Evolutionary conservation across 2,329 filamentous ascomycete genomes (phyloP).

Genomic region (Alternaria novae-zelandiae): DNA sequence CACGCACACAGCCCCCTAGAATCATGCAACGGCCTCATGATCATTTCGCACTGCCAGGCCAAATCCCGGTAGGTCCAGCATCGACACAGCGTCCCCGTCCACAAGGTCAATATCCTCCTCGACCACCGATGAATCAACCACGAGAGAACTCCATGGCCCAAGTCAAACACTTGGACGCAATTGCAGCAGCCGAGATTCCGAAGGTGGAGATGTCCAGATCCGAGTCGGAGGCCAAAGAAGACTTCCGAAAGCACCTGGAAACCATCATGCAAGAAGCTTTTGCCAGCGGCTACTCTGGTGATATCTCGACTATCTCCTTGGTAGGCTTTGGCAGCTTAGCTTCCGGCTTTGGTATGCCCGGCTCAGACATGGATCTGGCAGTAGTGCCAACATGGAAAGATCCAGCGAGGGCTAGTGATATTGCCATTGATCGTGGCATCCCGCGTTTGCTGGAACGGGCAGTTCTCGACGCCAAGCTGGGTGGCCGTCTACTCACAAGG

Average conservation of each 20-base stretch:
- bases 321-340: constrained; percentile 82
- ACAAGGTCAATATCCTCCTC: constrained; percentile 21
- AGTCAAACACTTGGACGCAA: constrained; percentile 50
- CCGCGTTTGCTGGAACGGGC: constrained; percentile 78
- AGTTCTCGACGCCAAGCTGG: constrained; percentile 73
- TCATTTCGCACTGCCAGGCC: constrained; percentile 7
- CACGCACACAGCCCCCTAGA: constrained; percentile 15
- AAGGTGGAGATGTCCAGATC: constrained; percentile 66
- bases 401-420: constrained; percentile 22
- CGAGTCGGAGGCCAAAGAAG: constrained; percentile 74
- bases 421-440: constrained; percentile 62
- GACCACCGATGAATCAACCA: constrained; percentile 21
- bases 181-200: constrained; percentile 58
- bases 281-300: constrained; percentile 56
- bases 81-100: constrained; percentile 17
- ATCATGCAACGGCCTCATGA: constrained; percentile 32
- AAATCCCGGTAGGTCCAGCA: constrained; percentile 1
- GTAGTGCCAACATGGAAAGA: constrained; percentile 67
- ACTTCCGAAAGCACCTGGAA: constrained; percentile 71
- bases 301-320: constrained; percentile 64
- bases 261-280: constrained; percentile 67
- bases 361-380: constrained; percentile 90
- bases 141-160: constrained; percentile 44
- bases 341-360: constrained; percentile 84
- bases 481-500: constrained; percentile 76